Evolutionary conservation across 495 filamentous ascomycete genomes (phyloP).

Genomic region (Hypoxylon cercidicola): DNA sequence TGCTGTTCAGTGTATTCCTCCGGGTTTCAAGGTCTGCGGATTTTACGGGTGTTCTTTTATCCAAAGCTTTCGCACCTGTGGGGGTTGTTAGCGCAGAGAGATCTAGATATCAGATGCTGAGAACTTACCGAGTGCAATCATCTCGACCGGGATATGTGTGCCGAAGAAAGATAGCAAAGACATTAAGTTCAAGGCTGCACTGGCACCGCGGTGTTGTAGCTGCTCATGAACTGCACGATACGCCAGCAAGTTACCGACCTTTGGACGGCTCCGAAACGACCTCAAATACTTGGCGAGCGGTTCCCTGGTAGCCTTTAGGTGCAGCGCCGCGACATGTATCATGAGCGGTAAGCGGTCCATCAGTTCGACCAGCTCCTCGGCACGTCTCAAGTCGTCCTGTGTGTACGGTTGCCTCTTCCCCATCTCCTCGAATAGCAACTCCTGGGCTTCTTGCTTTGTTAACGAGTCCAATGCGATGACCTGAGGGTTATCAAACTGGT

Average conservation of each 20-base stretch:
- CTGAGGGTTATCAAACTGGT: slow-evolving; percentile 77
- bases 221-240: slow-evolving; percentile 78
- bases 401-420: slow-evolving; percentile 68
- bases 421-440: slow-evolving; percentile 61
- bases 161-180: slow-evolving; percentile 79
- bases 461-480: slow-evolving; percentile 71
- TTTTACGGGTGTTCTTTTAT: slow-evolving; percentile 66
- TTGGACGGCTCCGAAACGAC: slow-evolving; percentile 73
- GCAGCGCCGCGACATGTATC: slow-evolving; percentile 80
- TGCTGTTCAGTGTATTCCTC: slow-evolving; percentile 67
- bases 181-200: slow-evolving; percentile 75
- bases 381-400: slow-evolving; percentile 66
- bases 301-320: slow-evolving; percentile 75
- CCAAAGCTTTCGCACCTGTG: slow-evolving; percentile 62
- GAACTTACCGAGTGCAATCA: slow-evolving; percentile 70
- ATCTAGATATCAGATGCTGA: background rate
- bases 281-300: slow-evolving; percentile 76
- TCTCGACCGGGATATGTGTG: slow-evolving; percentile 78
- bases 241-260: slow-evolving; percentile 70
- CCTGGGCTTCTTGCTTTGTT: slow-evolving; percentile 57
- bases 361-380: slow-evolving; percentile 72
- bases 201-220: slow-evolving; percentile 66
- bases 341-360: slow-evolving; percentile 80
- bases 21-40: slow-evolving; percentile 60
- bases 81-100: slow-evolving; percentile 10